Evolutionary conservation across 306 rosid genomes (phyloP).

Genomic region (Vigna angularis): DNA sequence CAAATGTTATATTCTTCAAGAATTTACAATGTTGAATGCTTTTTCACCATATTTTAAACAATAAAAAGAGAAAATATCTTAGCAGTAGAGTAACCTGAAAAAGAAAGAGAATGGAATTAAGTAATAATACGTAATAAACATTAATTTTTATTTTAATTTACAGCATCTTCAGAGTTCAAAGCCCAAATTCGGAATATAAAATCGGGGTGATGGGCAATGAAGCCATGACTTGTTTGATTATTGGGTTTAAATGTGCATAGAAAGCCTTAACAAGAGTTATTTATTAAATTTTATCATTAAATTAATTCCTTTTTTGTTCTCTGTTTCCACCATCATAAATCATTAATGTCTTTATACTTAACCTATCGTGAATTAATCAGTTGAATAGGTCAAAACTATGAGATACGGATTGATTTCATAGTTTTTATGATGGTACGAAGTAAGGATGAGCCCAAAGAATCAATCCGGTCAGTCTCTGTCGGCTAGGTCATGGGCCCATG

Average conservation of each 20-base stretch:
- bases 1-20: not conserved
- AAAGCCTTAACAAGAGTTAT: not conserved
- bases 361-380: no score
- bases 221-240: not conserved
- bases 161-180: no score
- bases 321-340: no score
- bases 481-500: not conserved
- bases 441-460: conserved; percentile 6
- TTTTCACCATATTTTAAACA: not conserved
- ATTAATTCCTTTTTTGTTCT: no score
- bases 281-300: no score
- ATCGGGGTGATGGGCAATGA: not conserved
- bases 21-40: not conserved
- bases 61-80: no score
- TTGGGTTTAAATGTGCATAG: not conserved
- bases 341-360: no score
- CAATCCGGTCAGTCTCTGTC: not conserved
- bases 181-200: not conserved
- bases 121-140: no score
- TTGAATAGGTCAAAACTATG: not conserved
- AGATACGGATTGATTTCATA: not conserved
- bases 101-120: no score
- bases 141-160: no score
- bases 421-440: no score
- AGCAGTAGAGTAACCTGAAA: no score